phyloP scores from a whole-genome alignment of 345 rosid genomes.

The Salix arbutifolia region DNA sequence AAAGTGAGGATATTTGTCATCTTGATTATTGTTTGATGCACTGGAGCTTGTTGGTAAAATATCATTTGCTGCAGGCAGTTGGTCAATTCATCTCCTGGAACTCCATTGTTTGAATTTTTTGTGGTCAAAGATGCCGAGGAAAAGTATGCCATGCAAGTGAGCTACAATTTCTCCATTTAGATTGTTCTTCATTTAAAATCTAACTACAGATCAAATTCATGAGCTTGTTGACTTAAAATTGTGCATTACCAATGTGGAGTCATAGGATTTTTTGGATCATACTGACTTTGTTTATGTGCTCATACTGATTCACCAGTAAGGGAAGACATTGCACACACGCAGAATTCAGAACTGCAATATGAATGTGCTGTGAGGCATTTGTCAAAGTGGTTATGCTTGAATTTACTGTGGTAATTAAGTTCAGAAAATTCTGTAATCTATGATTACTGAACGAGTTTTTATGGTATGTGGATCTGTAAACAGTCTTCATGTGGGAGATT shows the following conservation, averaged over 20 bases:
- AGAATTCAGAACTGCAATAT: neutral
- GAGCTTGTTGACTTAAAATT: neutral
- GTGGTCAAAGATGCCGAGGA: conserved; percentile 69
- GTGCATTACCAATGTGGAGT: neutral
- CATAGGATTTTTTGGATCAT: neutral
- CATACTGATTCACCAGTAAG: neutral
- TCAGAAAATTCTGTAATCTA: neutral
- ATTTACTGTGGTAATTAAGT: neutral
- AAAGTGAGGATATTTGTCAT: conserved; percentile 42
- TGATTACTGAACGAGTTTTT: too few species aligned
- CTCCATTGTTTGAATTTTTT: conserved; percentile 89
- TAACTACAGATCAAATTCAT: neutral
- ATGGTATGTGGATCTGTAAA: too few species aligned
- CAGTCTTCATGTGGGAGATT: neutral
- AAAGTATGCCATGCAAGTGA: conserved; percentile 75
- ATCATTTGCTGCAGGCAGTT: conserved; percentile 64
- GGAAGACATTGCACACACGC: neutral
- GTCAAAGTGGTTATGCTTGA: neutral
- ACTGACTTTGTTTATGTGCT: neutral
- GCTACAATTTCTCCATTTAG: conserved; percentile 8
- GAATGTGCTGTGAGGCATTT: neutral
- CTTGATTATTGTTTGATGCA: conserved; percentile 6
- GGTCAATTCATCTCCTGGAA: conserved; percentile 73
- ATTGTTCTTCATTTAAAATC: conserved; percentile 1
- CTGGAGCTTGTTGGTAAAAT: conserved; percentile 14